These are phyloP conservation scores for Vanrija pseudolonga DNA, from an alignment of 1,284 basidiomycete species.

Conservation along the genomic window DNA sequence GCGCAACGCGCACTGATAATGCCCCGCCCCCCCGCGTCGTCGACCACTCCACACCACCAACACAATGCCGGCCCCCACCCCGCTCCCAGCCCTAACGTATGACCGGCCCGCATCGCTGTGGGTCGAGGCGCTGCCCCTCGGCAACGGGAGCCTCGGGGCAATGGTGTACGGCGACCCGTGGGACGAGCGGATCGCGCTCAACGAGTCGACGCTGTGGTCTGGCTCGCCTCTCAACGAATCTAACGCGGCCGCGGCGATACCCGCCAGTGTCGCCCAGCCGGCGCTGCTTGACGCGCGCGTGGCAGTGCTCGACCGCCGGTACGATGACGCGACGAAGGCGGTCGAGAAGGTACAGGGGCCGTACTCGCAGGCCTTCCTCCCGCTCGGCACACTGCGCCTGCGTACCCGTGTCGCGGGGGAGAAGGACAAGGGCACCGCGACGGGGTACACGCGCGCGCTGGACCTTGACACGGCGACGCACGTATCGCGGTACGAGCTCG, in stretches of 20 bases:
- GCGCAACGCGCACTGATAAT: too few relatives aligned
- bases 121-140: slow-evolving; percentile 10
- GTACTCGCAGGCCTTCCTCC: not conserved
- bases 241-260: too few relatives aligned
- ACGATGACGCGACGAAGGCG: too few relatives aligned
- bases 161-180: slow-evolving; percentile 8
- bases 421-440: not conserved
- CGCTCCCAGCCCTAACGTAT: not conserved
- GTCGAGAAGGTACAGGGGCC: too few relatives aligned
- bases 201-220: slow-evolving; percentile 12
- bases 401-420: too few relatives aligned
- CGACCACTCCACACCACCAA: too few relatives aligned
- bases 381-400: not conserved
- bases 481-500: not conserved
- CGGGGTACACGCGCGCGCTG: not conserved
- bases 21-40: too few relatives aligned
- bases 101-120: slow-evolving; percentile 4
- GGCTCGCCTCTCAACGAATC: not conserved
- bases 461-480: not conserved
- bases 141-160: slow-evolving; percentile 12
- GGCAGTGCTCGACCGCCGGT: too few relatives aligned
- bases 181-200: slow-evolving; percentile 7
- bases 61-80: too few relatives aligned
- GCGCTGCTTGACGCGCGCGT: too few relatives aligned
- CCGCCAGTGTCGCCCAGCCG: too few relatives aligned